Base-by-base conservation (phyloP, 1,139 yeast species). In the Saccharomycopsis hybrid region DNA sequence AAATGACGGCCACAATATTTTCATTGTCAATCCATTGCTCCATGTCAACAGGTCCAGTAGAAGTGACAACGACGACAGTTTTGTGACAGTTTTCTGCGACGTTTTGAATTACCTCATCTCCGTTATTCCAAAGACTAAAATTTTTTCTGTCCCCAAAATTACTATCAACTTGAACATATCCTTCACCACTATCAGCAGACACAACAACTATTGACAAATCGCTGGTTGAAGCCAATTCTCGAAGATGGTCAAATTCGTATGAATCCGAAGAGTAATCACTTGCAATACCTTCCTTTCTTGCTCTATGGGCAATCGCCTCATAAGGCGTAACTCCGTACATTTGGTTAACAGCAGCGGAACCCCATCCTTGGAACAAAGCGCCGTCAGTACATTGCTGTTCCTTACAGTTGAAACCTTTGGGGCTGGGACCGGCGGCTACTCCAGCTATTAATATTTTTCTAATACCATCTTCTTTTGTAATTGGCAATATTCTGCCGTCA, bases 111-210 rank as follows among this genome's bases (percentile, higher is more conserved):
- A 79, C 65, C 44, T 70, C 72, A 55, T 80, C 85, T 2, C 82
- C 83, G 56, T 77, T 77, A 56, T 77, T 76, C 85, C 85, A 80
- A 48, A 80, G 62, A 0, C 82, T 70, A 18, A 72, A 62, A 58
- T 80, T 78, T 57, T 72, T 71, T 36, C 85, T 62, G 59, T 80
- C 85, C n/a, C 85, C 85, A 58, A 63, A 76, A 56, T 79, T 80
- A 25, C 73, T 76, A 57, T 79, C 85, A 36, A 78, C 79, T 54
- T 70, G 72, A 45, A 77, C 68, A 58, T 71, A 77, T 0, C 82
- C 83, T 63, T 80, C 85, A 13, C 85, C 85, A 7, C 83, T 74
- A 55, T 68, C 64, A 1, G 81, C 70, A 46, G 68, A 67, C 0
- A 75, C 84, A 53, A 79, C 69, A 1, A 80, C 78, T 31, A 78